phyloP scores from a whole-genome alignment of 768 basidiomycete species.

The Dacryopinax spathularia region DNA sequence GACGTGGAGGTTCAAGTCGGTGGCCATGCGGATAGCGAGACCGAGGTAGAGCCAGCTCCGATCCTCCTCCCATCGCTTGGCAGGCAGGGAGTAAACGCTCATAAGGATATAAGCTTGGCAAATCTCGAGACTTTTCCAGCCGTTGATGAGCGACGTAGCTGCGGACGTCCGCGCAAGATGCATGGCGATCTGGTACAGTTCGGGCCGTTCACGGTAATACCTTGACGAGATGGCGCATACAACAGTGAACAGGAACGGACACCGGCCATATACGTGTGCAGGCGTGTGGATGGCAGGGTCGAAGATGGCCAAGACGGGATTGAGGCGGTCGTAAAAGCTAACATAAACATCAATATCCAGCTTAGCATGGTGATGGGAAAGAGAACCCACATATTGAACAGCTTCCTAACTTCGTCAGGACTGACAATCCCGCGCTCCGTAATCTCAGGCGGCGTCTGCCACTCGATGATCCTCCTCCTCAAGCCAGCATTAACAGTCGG shows the following conservation, averaged over 20 bases:
- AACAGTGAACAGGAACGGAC: conserved; percentile 83
- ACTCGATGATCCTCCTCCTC: conserved; percentile 39
- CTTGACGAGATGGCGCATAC: conserved; percentile 79
- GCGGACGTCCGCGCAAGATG: conserved; percentile 76
- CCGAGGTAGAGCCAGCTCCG: conserved; percentile 82
- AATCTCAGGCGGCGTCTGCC: conserved; percentile 68
- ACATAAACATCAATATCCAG: conserved; percentile 1
- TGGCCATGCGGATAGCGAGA: conserved; percentile 76
- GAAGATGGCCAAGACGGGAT: conserved; percentile 52
- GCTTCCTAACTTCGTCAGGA: conserved; percentile 60
- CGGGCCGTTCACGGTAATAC: conserved; percentile 63
- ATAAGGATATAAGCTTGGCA: conserved; percentile 85
- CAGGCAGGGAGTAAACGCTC: conserved; percentile 68
- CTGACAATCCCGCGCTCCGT: conserved; percentile 66
- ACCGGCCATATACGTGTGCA: conserved; percentile 52
- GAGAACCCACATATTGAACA: conserved; percentile 63
- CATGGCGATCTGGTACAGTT: conserved; percentile 79
- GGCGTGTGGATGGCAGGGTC: conserved; percentile 73
- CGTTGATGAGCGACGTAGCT: conserved; percentile 64
- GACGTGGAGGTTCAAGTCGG: conserved; percentile 75
- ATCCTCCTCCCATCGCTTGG: conserved; percentile 78
- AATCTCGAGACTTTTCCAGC: conserved; percentile 78
- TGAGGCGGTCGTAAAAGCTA: conserved; percentile 51
- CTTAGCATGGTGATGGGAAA: not conserved
- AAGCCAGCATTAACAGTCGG: conserved; percentile 28